A percentile compares a stretch with the other conserved stretches of the same genome.
These are phyloP conservation scores for Arthrobotrys pseudoclavata DNA, from an alignment of 2,329 filamentous ascomycete genomes.

Conservation along the genomic window DNA sequence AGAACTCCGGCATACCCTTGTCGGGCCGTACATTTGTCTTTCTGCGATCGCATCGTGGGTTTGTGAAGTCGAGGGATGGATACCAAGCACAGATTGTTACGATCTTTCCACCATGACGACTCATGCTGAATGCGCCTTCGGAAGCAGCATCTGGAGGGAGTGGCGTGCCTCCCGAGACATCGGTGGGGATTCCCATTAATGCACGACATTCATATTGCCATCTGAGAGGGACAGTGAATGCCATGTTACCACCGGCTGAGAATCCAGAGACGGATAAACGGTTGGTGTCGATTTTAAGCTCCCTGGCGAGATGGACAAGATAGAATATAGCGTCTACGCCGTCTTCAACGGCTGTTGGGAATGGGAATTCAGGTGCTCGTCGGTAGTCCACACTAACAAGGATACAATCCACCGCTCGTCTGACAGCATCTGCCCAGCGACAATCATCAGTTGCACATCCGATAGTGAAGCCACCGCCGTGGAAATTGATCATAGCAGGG, in stretches of 20 bases:
- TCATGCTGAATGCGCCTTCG: conserved; percentile 55
- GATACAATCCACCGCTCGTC: conserved; percentile 71
- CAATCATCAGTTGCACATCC: conserved; percentile 76
- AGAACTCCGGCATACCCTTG: conserved; percentile 71
- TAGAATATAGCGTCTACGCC: conserved; percentile 76
- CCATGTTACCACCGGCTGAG: conserved; percentile 72
- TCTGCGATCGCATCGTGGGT: conserved; percentile 72
- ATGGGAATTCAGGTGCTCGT: conserved; percentile 76
- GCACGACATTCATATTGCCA: conserved; percentile 60
- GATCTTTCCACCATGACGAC: conserved; percentile 65
- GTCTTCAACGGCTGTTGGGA: conserved; percentile 76
- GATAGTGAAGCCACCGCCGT: conserved; percentile 77
- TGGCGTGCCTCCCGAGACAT: conserved; percentile 21
- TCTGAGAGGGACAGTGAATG: conserved; percentile 65
- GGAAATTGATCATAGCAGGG: conserved; percentile 75
- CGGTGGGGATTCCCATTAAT: conserved; percentile 45
- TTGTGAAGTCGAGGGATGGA: conserved; percentile 74
- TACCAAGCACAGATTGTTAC: conserved; percentile 74
- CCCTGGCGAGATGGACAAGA: conserved; percentile 71
- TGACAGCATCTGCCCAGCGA: conserved; percentile 72
- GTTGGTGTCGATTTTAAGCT: conserved; percentile 72
- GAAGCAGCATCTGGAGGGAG: conserved; percentile 52
- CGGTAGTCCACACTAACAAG: conserved; percentile 77
- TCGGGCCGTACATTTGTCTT: conserved; percentile 72
- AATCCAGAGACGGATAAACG: conserved; percentile 75